Percentiles rank a stretch among this genome's conserved stretches.
phyloP scores from a whole-genome alignment of 1,139 yeast species.

The Diutina catenulata region DNA sequence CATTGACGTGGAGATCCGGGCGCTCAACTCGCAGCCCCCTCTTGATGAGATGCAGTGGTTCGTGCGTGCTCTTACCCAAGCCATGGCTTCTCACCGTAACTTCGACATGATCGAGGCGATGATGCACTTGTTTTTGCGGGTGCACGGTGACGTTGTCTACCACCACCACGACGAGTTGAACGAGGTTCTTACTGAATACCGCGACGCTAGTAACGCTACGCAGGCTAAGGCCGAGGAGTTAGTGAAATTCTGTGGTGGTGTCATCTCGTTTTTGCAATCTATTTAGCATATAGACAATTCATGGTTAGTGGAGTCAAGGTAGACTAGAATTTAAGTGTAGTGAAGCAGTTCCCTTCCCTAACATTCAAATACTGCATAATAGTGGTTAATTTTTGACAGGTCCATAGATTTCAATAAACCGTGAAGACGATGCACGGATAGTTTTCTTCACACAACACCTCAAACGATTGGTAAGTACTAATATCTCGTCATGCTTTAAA shows the following conservation, averaged over 20 bases:
- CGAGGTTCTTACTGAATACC: conserved; percentile 40
- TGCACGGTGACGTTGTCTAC: conserved; percentile 76
- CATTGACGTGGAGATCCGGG: conserved; percentile 78
- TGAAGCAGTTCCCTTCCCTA: no score
- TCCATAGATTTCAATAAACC: no score
- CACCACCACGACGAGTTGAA: conserved; percentile 26
- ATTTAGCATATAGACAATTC: neutral
- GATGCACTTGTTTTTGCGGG: conserved; percentile 59
- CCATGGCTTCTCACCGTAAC: conserved; percentile 45
- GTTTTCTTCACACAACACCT: no score
- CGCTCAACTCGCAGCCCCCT: conserved; percentile 57
- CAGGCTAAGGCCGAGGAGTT: conserved; percentile 50
- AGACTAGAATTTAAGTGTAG: no score
- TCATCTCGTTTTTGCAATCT: conserved; percentile 42
- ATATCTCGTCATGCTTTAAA: no score
- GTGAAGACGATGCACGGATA: no score
- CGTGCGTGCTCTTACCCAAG: conserved; percentile 51
- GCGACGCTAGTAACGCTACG: conserved; percentile 26
- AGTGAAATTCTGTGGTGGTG: conserved; percentile 77
- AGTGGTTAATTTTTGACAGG: no score
- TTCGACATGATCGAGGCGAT: conserved; percentile 70
- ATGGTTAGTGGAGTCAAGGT: no score
- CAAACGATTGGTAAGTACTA: no score
- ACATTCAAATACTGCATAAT: no score
- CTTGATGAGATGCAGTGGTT: conserved; percentile 54